Base-by-base conservation (phyloP, 2,329 filamentous ascomycete genomes). In the Neobulgaria alba region DNA sequence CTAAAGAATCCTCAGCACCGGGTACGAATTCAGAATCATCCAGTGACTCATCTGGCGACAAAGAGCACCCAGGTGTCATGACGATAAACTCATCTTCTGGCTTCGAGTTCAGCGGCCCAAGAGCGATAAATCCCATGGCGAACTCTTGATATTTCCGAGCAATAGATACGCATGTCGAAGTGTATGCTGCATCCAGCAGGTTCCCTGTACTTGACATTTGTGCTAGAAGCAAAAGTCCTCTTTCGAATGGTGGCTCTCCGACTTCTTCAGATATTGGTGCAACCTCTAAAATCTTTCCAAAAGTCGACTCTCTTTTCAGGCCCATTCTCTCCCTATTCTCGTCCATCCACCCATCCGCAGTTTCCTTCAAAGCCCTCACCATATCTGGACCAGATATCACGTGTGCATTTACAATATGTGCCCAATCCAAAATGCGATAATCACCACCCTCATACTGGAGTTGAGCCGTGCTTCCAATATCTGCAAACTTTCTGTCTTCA, bases 191-290 rank as follows among this genome's bases (percentile, higher is more conserved):
- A 15, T 77, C 84, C 72, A 90, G 80, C 42, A 92, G 80, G 58
- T 88, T 88, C 50, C 83, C 85, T 45, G 75, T 72, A 41, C 75
- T 83, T 41, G 81, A 86, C 86, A 93, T 93, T 57, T 93, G 83
- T n/a, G 86, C 86, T 34, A 93, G 71, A 54, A 93, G 76, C 34
- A 93, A 67, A 9, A 93, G 73, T 2, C 82, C 84, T 38, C 86
- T 75, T 45, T 82, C 75, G 57, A 77, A 73, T 1, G 85, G 85
- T 5, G 78, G 69, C 59, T 78, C 75, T 50, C 79, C 77, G 42
- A 81, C 77, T 48, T 73, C 75, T 1, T 68, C 57, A 46, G 71
- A 79, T 3, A 73, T 55, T 15, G 68, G 56, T 42, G 76, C 70
- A 39, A 64, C 61, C 48, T 71, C 66, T 42, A 85, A 89, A 60